Base-by-base conservation (phyloP, 345 rosid species). In the Kernera saxatilis region DNA sequence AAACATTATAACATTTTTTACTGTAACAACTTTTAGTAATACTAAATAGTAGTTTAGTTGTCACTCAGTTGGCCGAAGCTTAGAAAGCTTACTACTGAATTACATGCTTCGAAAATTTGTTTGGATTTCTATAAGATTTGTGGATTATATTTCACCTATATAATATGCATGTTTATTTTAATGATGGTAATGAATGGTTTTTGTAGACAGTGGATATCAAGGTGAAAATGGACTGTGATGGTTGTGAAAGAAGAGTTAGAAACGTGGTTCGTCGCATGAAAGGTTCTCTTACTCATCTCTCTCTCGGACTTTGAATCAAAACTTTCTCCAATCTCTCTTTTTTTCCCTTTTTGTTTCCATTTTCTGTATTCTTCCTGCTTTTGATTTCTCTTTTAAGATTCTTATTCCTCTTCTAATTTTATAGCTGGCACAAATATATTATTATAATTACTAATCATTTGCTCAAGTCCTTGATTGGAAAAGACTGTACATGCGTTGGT, bases 171-270 rank as follows among this genome's bases (percentile, higher is more conserved):
- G 59, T 52, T 51, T 73, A 3, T 11, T 55, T 56, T 23, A 13
- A 29, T 67, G 41, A 46, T 63, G 15, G 14, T 8, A 40, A 56
- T 12, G 21, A 14, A 14, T 52, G 56, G 11, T n/a, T 52, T 52
- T 40, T 62, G 53, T 83, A 93, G 97, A 93, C 97, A 14, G 97
- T 93, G 49, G 98, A 93, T 78, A 93, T 93, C 81, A 93, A 87
- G 79, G 98, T 93, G 37, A 93, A 90, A 74, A 93, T 93, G 97
- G 98, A 93, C 81, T 90, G 98, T 55, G 98, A 90, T 80, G 98
- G 98, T 65, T 90, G 98, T 46, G 97, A 93, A 79, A 88, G 98
- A 77, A 82, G 91, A 80, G 96, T 93, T 1, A 82, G 76, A 80
- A 79, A 84, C 75, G 89, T 88, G 75, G 92, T 88, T 66, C 78